Conservation (phyloP, 2,329 filamentous ascomycete genomes). For the Trichoderma polysporum region DNA sequence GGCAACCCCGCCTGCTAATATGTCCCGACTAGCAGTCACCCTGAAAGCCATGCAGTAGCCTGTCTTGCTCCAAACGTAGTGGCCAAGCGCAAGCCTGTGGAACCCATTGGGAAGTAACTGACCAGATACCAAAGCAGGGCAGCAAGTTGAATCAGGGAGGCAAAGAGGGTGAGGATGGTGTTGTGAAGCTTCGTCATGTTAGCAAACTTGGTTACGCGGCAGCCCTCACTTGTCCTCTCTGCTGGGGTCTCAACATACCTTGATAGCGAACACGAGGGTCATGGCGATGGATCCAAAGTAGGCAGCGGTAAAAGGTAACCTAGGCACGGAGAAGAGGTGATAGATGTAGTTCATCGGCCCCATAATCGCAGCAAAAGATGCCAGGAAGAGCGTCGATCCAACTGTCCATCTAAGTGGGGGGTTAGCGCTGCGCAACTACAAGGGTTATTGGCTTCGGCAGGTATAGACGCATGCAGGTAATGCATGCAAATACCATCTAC, state of each 20-base stretch:
- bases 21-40: constrained; percentile 43
- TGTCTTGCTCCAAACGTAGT: constrained; percentile 82
- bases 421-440: constrained; percentile 29
- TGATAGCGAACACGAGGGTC: constrained; percentile 88
- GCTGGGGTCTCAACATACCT: constrained; percentile 61
- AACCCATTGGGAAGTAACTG: constrained; percentile 98
- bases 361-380: constrained; percentile 93
- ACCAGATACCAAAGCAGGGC: constrained; percentile 90
- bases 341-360: constrained; percentile 79
- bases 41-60: constrained; percentile 84
- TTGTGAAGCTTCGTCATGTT: constrained; percentile 65
- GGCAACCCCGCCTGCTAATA: background rate
- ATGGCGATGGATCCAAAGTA: constrained; percentile 92
- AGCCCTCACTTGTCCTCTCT: background rate
- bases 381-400: constrained; percentile 84
- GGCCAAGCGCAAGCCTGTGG: constrained; percentile 80
- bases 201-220: background rate
- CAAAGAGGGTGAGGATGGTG: constrained; percentile 80
- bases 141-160: constrained; percentile 78
- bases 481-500: constrained; percentile 7
- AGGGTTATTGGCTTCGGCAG: constrained; percentile 6
- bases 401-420: constrained; percentile 76
- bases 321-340: constrained; percentile 79
- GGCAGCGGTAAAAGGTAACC: constrained; percentile 87
- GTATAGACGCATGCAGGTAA: constrained; percentile 13